phyloP scores from a whole-genome alignment of 2,329 filamentous ascomycete species.

The Clonostachys sp. region DNA sequence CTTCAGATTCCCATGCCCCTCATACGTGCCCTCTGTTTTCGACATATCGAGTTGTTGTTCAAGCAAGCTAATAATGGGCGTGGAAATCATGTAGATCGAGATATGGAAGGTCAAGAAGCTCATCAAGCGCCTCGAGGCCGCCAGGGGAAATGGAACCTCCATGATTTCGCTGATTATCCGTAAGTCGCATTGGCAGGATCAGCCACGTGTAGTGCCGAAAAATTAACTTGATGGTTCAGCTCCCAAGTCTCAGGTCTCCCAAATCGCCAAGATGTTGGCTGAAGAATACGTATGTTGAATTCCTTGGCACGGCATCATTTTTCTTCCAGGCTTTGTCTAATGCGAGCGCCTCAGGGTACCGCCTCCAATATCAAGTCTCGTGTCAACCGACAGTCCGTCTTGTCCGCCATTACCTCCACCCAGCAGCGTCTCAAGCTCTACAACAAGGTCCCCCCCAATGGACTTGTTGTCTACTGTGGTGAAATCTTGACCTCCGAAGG shows the following conservation, averaged over 20 bases:
- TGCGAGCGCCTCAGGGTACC: constrained; percentile 61
- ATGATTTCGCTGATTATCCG: constrained; percentile 99
- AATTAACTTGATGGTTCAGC: constrained; percentile 32
- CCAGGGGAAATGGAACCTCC: constrained; percentile 95
- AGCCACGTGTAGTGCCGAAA: not conserved
- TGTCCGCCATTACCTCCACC: constrained; percentile 97
- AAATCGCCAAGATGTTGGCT: constrained; percentile 98
- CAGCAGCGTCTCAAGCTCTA: constrained; percentile 99
- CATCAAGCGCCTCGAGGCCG: constrained; percentile 96
- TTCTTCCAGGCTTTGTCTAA: not conserved
- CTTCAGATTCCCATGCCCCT: not conserved
- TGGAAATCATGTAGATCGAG: constrained; percentile 50
- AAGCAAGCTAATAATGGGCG: not conserved
- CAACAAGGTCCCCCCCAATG: constrained; percentile 97
- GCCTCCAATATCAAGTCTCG: constrained; percentile 99
- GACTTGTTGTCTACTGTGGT: constrained; percentile 97
- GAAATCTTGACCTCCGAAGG: constrained; percentile 99
- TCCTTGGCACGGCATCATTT: not conserved
- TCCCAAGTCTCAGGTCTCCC: constrained; percentile 96
- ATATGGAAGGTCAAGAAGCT: constrained; percentile 99
- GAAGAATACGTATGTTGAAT: constrained; percentile 85
- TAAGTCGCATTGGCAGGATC: constrained; percentile 38
- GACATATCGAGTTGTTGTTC: too few relatives aligned
- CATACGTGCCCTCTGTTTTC: too few relatives aligned
- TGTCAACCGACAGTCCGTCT: constrained; percentile 95